phyloP scores from a whole-genome alignment of 352 stramenopile species.

The Elongisporangium prolatum region DNA sequence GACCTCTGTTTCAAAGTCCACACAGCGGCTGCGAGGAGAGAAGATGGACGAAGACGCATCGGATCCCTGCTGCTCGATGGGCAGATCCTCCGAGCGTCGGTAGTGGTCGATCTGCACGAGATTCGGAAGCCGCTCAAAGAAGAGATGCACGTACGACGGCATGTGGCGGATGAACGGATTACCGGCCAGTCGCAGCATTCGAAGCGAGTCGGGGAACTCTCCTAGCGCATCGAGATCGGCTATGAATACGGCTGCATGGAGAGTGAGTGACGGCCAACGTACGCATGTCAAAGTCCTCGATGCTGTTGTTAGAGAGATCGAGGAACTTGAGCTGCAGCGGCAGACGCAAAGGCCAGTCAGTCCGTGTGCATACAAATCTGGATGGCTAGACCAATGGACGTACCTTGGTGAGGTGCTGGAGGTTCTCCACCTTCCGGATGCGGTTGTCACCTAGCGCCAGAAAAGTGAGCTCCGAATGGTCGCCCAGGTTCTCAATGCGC shows the following conservation, averaged over 20 bases:
- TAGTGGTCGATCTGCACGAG: constrained; percentile 55
- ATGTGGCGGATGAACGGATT: constrained; percentile 59
- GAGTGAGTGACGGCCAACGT: constrained; percentile 1
- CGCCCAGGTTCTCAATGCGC: constrained; percentile 57
- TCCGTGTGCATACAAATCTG: background rate
- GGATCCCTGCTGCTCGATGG: constrained; percentile 4
- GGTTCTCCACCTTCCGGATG: constrained; percentile 54
- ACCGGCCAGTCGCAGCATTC: constrained; percentile 40
- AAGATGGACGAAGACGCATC: constrained; percentile 10
- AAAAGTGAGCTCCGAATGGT: constrained; percentile 51
- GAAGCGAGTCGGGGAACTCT: constrained; percentile 54
- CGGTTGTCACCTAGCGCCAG: constrained; percentile 61
- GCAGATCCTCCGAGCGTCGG: constrained; percentile 17
- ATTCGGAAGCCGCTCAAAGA: constrained; percentile 61
- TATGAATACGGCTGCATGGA: background rate
- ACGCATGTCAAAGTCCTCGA: constrained; percentile 61
- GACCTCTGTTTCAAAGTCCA: constrained; percentile 33
- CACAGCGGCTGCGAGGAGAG: constrained; percentile 19
- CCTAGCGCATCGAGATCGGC: constrained; percentile 1
- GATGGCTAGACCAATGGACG: constrained; percentile 5
- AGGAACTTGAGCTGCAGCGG: constrained; percentile 60
- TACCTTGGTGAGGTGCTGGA: constrained; percentile 54
- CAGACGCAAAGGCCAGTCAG: constrained; percentile 3
- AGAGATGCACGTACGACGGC: constrained; percentile 46
- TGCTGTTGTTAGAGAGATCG: constrained; percentile 72